These are phyloP conservation scores for Hymenoscyphus occultus DNA, from an alignment of 2,329 filamentous ascomycete species.

Conservation along the genomic window DNA sequence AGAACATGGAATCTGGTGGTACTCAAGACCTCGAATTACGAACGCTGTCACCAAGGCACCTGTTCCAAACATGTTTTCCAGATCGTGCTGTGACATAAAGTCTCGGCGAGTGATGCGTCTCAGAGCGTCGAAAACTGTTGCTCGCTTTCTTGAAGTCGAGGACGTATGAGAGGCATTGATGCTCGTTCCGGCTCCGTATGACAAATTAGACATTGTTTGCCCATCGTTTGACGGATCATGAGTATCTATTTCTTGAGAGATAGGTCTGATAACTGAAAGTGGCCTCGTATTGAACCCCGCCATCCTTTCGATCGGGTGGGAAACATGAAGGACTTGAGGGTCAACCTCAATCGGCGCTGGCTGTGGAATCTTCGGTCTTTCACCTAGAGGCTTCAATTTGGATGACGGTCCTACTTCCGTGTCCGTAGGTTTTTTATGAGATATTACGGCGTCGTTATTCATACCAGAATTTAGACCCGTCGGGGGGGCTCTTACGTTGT, in stretches of 20 bases:
- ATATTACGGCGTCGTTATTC: not conserved
- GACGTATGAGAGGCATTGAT: not conserved
- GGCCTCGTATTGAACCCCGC: not conserved
- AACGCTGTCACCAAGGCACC: conserved; percentile 7
- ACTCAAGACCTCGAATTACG: conserved; percentile 7
- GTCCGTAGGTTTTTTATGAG: not conserved
- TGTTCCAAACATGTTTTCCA: conserved; percentile 5
- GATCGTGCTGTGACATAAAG: conserved; percentile 4
- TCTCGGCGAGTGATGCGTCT: conserved; percentile 7
- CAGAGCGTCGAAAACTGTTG: not conserved
- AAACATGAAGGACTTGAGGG: not conserved
- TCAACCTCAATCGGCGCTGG: not conserved
- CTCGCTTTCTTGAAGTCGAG: not conserved
- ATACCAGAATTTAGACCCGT: not conserved
- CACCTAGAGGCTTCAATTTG: not conserved
- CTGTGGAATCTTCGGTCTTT: not conserved
- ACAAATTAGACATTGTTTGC: not conserved
- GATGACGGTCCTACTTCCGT: not conserved
- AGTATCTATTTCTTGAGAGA: not conserved
- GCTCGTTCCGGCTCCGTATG: not conserved
- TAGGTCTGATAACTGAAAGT: not conserved
- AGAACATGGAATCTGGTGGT: conserved; percentile 9
- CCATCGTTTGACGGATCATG: not conserved
- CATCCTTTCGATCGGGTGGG: not conserved
- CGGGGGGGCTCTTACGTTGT: not conserved